A percentile compares a stretch with the other conserved stretches of the same genome.
These are phyloP conservation scores for Citrullus amarus DNA, from an alignment of 306 rosid species.

Conservation along the genomic window DNA sequence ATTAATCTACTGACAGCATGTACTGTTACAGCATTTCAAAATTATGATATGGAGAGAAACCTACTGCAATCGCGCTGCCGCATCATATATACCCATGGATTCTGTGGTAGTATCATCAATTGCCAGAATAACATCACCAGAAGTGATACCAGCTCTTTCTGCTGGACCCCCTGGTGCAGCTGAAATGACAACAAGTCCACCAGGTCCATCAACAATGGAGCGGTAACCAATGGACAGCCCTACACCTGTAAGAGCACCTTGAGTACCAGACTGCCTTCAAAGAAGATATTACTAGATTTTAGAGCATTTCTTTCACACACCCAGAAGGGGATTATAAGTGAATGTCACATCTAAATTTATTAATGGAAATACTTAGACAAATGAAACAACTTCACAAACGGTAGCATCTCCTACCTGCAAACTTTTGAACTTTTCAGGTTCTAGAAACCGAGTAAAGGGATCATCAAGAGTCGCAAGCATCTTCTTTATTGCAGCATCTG, in stretches of 20 bases:
- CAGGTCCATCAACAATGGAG: constrained; percentile 38
- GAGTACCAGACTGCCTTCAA: constrained; percentile 99
- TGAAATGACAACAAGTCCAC: constrained; percentile 73
- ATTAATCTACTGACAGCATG: background rate
- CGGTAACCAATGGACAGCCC: constrained; percentile 93
- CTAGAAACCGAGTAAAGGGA: constrained; percentile 88
- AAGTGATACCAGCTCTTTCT: constrained; percentile 61
- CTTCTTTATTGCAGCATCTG: constrained; percentile 83
- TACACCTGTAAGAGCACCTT: constrained; percentile 84
- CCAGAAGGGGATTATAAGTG: background rate
- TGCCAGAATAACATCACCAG: constrained; percentile 77
- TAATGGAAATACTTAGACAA: background rate
- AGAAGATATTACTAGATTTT: constrained; percentile 32
- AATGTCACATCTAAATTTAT: background rate
- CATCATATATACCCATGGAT: constrained; percentile 82
- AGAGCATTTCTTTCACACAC: constrained; percentile 9
- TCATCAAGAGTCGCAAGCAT: constrained; percentile 93
- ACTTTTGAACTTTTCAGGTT: constrained; percentile 83
- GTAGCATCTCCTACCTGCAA: constrained; percentile 53
- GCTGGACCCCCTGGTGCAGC: constrained; percentile 95
- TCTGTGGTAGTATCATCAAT: constrained; percentile 74
- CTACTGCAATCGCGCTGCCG: constrained; percentile 90
- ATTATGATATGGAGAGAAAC: constrained; percentile 26
- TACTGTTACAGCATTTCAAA: background rate
- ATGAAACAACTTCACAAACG: constrained; percentile 7